phyloP scores from a whole-genome alignment of 2,329 filamentous ascomycete species.

The Drechslerella stenobrocha region DNA sequence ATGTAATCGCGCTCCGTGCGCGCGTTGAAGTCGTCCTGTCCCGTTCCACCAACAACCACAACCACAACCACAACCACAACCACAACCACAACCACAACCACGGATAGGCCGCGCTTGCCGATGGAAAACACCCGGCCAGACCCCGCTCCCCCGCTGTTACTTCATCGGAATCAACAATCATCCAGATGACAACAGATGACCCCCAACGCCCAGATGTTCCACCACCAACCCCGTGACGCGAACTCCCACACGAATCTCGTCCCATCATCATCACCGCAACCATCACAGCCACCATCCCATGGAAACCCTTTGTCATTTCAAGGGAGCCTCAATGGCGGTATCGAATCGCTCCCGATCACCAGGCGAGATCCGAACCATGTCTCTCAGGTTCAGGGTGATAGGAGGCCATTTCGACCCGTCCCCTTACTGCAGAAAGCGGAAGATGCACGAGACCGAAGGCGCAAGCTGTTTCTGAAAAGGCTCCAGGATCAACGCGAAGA shows the following conservation, averaged over 20 bases:
- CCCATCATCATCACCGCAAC: not conserved
- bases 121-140: not conserved
- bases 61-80: too few relatives aligned
- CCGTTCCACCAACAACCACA: too few relatives aligned
- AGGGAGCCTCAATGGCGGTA: not conserved
- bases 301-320: not conserved
- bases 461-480: conserved; percentile 70
- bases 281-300: not conserved
- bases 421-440: conserved; percentile 66
- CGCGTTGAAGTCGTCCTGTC: too few relatives aligned
- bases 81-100: not conserved
- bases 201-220: not conserved
- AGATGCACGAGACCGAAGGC: conserved; percentile 66
- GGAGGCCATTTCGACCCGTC: conserved; percentile 61
- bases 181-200: too few relatives aligned
- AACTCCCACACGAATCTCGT: not conserved
- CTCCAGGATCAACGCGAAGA: conserved; percentile 67
- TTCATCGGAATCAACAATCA: not conserved
- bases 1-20: too few relatives aligned
- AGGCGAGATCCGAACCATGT: not conserved
- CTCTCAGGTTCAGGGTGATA: not conserved
- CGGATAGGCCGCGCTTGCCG: not conserved
- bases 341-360: not conserved
- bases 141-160: not conserved
- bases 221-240: not conserved